Evolutionary conservation across 2,329 filamentous ascomycete genomes (phyloP).

Genomic region (Ophiostoma triangulosporum): DNA sequence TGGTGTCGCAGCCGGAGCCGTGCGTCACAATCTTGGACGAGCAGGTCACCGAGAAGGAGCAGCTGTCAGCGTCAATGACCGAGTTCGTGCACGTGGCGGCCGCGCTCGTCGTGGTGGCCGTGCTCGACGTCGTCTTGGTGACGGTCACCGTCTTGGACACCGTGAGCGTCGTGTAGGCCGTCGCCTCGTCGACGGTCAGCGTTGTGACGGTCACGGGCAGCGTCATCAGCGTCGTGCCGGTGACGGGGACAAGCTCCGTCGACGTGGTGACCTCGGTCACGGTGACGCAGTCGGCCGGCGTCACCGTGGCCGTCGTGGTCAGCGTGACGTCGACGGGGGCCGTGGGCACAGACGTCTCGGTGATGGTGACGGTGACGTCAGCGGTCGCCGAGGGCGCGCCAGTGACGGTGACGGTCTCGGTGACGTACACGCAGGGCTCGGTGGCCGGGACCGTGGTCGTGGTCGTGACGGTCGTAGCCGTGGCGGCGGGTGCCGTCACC

Average conservation of each 20-base stretch:
- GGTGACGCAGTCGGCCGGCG: background rate
- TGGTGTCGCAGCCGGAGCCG: background rate
- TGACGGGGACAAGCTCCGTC: background rate
- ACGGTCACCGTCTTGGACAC: background rate
- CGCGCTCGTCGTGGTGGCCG: background rate
- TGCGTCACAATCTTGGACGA: background rate
- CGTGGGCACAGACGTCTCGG: background rate
- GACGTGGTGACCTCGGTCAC: background rate
- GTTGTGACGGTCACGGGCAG: background rate
- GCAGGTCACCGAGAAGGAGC: conserved; percentile 5
- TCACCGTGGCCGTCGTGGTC: background rate
- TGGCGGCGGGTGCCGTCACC: background rate
- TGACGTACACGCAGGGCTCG: background rate
- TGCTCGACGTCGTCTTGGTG: background rate
- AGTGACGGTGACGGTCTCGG: conserved; percentile 1
- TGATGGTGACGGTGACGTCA: background rate
- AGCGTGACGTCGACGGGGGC: background rate
- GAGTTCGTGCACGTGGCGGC: conserved; percentile 4
- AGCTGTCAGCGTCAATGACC: background rate
- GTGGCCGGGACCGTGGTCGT: background rate
- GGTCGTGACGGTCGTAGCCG: background rate
- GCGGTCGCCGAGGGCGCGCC: background rate
- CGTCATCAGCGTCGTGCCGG: conserved; percentile 1
- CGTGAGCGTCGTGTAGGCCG: background rate
- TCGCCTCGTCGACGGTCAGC: background rate